Evolutionary conservation across 768 basidiomycete species (phyloP), one percentile per base, ranked within the genome.

Genomic region (Hebeloma cylindrosporum): DNA sequence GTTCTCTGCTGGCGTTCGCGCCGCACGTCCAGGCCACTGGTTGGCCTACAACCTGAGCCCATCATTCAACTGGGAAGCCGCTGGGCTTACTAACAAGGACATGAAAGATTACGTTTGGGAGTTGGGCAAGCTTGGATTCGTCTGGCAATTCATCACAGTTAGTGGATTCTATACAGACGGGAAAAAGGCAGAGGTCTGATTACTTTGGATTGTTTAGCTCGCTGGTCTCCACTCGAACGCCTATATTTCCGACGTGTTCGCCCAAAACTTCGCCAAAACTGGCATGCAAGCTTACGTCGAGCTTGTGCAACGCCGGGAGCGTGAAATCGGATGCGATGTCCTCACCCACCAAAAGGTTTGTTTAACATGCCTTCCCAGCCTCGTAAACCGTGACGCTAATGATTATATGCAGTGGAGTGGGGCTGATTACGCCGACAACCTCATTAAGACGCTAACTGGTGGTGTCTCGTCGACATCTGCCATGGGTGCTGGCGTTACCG

Each of bases 201-300:
- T 16, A 5, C 21, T 43, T 32, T 14, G 29, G 26, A 36, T 49
- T 25, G 11, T 43, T 2, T 60, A 96, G 93, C 89, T 99, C 49
- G 96, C 82, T 32, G 96, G 96, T 45, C 76, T 99, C 31, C 96
- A 99, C 64, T 95, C 94, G 48, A 99, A 96, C 67, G 96, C 86
- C 22, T 95, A 93, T 66, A 98, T 98, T 62, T 91, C 85, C 54
- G 93, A 97, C 63, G 68, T 87, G 17, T 98, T 99, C 65, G 95
- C 96, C 3, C 66, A 80, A 55, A 78, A 86, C 40, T 98, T 82
- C 62, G 86, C 92, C 27, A 85, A 83, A 66, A 94, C 95, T 51
- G 96, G 95, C 30, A 99, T 99, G 96, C 93, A 97, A 66, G 96
- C 96, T 2, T 99, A 98, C 61, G 94, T 97, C 51, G 91, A 94